These are phyloP conservation scores for Trametes cinnabarina DNA, from an alignment of 768 basidiomycete species.

Conservation along the genomic window DNA sequence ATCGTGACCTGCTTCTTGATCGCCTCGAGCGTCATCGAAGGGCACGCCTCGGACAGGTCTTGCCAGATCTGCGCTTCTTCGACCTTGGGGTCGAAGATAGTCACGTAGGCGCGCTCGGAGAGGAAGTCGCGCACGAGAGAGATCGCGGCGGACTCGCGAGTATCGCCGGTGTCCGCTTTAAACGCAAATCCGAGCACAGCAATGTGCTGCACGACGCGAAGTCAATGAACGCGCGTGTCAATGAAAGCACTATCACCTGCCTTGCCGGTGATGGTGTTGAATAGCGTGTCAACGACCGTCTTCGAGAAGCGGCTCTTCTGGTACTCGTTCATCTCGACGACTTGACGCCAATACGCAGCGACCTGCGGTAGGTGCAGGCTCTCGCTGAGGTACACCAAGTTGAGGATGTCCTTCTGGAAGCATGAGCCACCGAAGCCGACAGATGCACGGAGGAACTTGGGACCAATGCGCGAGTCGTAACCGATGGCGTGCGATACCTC, in stretches of 20 bases:
- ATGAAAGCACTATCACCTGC: slow-evolving; percentile 37
- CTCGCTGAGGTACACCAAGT: slow-evolving; percentile 96
- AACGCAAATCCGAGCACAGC: slow-evolving; percentile 98
- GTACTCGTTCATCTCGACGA: slow-evolving; percentile 98
- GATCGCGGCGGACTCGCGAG: slow-evolving; percentile 95
- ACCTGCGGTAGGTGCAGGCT: slow-evolving; percentile 94
- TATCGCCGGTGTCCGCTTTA: slow-evolving; percentile 99
- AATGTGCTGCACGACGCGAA: slow-evolving; percentile 57
- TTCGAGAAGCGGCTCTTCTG: slow-evolving; percentile 96
- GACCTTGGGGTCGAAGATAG: slow-evolving; percentile 92
- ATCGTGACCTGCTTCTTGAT: slow-evolving; percentile 89
- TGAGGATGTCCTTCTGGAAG: slow-evolving; percentile 99
- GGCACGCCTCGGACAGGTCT: slow-evolving; percentile 70
- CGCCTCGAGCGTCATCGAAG: slow-evolving; percentile 56
- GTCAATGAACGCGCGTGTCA: neutral
- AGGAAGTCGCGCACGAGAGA: slow-evolving; percentile 93
- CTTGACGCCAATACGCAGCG: slow-evolving; percentile 95
- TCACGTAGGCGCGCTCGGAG: slow-evolving; percentile 81
- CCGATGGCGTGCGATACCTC: slow-evolving; percentile 96
- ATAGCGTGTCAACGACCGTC: slow-evolving; percentile 93
- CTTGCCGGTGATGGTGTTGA: slow-evolving; percentile 98
- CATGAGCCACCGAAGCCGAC: slow-evolving; percentile 98
- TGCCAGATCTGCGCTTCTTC: slow-evolving; percentile 82
- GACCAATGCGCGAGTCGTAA: slow-evolving; percentile 87
- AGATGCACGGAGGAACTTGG: slow-evolving; percentile 92